Base-by-base conservation (phyloP, 169 alveolate genomes). In the Plasmodium berghei region DNA sequence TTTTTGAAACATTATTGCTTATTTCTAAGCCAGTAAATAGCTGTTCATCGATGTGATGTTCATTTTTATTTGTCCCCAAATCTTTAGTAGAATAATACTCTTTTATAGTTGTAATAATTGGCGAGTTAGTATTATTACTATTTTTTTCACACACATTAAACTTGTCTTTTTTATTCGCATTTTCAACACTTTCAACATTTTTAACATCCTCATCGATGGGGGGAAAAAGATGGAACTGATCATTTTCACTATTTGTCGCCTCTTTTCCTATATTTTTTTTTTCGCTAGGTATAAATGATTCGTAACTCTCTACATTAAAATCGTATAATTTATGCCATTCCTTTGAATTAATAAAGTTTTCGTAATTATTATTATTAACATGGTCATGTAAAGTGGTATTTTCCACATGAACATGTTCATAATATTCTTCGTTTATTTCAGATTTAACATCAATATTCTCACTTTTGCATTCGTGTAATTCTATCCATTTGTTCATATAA, bases 401-500 rank as follows among this genome's bases (percentile, higher is more conserved):
- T 9, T 28, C 28, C 14, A 62, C 49, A 62, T 62, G 16, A 20
- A 62, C 49, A 62, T 20, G 28, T 48, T 42, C n/a, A 58, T 58
- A 14, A 56, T 14, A 14, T 72, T 72, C 26, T 55, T 52, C 20
- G 22, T 4, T 64, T 52, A 8, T 8, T 0, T 12, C 24, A 10
- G 18, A 16, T 16, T 9, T 14, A 46, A 0, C 59, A 20, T 20
- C n/a, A 4, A 40, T 22, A n/a, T 56, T 20, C 14, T 73, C 59
- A 18, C 42, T 22, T 42, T 45, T 64, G 14, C 48, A 77, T 24
- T 49, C 59, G 58, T 83, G 46, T 24, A 85, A 69, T 40, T 85
- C 91, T 34, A 69, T 46, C 91, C 91, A 85, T 45, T 64, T 45
- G 20, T 85, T 85, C 52, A 63, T 63, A 54, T 42, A 85, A 85